Base-by-base conservation (phyloP, 2,329 filamentous ascomycete genomes). In the Fusarium succisae region DNA sequence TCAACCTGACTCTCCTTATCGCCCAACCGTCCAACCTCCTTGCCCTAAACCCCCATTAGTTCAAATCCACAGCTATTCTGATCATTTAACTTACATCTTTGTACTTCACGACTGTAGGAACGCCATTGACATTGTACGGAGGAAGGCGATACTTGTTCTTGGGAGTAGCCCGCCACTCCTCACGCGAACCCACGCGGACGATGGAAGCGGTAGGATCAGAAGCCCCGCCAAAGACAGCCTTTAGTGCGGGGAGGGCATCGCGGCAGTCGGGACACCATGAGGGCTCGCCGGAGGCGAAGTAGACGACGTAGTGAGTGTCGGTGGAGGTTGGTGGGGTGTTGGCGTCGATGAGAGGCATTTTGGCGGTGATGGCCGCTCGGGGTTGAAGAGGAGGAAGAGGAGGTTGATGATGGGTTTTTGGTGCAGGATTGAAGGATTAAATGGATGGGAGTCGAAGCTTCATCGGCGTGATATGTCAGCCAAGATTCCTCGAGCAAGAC, bases 221-320 rank as follows among this genome's bases (percentile, higher is more conserved):
- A 4, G 71, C 69, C 5, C 58, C 44, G 1, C 74, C 76, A 43
- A 80, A 80, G 8, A 80, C 79, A 2, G 43, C 69, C 1, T 75
- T 65, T 5, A 80, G 45, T 8, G 76, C 77, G 8, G 78, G 77
- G 10, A 80, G 41, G 0, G 78, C 78, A 51, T 79, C 67, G 15
- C 73, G 70, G 22, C 77, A 80, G 54, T 80, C 78, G 1, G 78
- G 78, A 28, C 78, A 80, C 78, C 78, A 80, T 1, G 78, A 79
- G 9, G 78, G 78, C 26, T 80, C 72, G 17, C 79, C 79, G 0
- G 79, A 80, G 6, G 78, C 79, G 38, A 80, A 80, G 66, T 80
- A 80, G 35, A 79, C 78, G 68, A 80, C 77, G 38, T 80, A 80
- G 65, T 80, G 79, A 45, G 69, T 71, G 65, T 77, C 48, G 45